phyloP scores from a whole-genome alignment of 192 early-diverging fungal genomes.

The Lobulomyces angularis region DNA sequence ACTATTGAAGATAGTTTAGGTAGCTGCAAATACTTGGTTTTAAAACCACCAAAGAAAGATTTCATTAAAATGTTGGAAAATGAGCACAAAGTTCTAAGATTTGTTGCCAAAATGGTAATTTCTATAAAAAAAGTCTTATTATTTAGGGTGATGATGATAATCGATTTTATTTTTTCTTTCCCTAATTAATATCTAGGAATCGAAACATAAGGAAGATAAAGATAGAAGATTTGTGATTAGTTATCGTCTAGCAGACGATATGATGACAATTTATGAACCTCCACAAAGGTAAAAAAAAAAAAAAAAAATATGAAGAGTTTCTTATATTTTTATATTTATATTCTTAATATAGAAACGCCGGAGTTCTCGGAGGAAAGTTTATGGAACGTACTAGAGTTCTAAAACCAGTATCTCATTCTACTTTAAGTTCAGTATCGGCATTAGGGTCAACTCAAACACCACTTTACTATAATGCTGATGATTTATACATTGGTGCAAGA shows the following conservation, averaged over 20 bases:
- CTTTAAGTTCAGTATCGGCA: no score
- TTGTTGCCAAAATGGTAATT: slow-evolving; percentile 44
- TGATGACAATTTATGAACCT: slow-evolving; percentile 54
- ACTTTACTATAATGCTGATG: slow-evolving; percentile 32
- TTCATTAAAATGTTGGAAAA: slow-evolving; percentile 56
- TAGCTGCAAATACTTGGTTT: slow-evolving; percentile 42
- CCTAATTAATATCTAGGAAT: no score
- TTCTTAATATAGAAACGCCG: slow-evolving; percentile 44
- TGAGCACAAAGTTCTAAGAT: slow-evolving; percentile 46
- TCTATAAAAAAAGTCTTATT: slow-evolving; percentile 1
- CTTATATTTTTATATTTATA: no score
- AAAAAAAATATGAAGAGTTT: no score
- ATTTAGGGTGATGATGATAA: slow-evolving; percentile 5
- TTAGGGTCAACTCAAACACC: slow-evolving; percentile 23
- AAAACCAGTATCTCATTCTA: slow-evolving; percentile 37
- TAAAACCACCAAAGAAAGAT: slow-evolving; percentile 53
- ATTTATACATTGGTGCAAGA: slow-evolving; percentile 41
- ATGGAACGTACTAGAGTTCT: slow-evolving; percentile 47
- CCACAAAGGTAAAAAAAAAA: slow-evolving; percentile 47
- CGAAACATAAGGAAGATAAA: slow-evolving; percentile 47
- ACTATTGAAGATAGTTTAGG: slow-evolving; percentile 48
- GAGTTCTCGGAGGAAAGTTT: slow-evolving; percentile 49
- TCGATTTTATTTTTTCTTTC: background rate
- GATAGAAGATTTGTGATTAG: slow-evolving; percentile 46
- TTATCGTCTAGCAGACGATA: slow-evolving; percentile 48